Evolutionary conservation across 345 rosid genomes (phyloP).

Genomic region (Barbarea vulgaris): DNA sequence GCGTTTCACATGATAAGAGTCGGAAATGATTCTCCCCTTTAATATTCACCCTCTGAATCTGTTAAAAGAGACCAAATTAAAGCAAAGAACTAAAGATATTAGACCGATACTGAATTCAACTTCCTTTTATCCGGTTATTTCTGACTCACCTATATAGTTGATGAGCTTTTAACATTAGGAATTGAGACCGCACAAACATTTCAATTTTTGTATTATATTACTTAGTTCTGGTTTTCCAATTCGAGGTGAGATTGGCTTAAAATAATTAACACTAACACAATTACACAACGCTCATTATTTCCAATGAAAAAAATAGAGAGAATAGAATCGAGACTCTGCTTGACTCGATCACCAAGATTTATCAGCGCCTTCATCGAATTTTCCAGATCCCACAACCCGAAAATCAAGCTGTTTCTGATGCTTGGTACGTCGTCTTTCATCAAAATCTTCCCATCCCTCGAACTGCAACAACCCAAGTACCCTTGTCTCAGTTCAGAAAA

Average conservation of each 20-base stretch:
- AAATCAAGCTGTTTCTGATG: slow-evolving; percentile 95
- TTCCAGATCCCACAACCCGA: slow-evolving; percentile 61
- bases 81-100: neutral
- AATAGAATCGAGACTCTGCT: neutral
- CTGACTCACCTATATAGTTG: neutral
- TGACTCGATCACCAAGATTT: slow-evolving; percentile 54
- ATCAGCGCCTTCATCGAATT: slow-evolving; percentile 95
- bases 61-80: neutral
- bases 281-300: neutral
- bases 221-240: neutral
- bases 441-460: slow-evolving; percentile 84
- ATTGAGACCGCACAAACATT: too few species aligned
- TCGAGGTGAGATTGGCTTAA: neutral
- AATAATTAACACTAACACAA: neutral
- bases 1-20: neutral
- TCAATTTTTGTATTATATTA: too few species aligned
- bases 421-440: slow-evolving; percentile 68
- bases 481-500: neutral
- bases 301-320: too few species aligned
- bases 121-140: neutral
- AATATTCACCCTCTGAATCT: neutral
- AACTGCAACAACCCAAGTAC: slow-evolving; percentile 41
- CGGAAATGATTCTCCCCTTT: neutral
- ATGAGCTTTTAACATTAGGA: neutral
- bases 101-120: neutral